These are phyloP conservation scores for Isabelozyma pseudorhagii DNA, from an alignment of 805 yeast species.

Conservation along the genomic window DNA sequence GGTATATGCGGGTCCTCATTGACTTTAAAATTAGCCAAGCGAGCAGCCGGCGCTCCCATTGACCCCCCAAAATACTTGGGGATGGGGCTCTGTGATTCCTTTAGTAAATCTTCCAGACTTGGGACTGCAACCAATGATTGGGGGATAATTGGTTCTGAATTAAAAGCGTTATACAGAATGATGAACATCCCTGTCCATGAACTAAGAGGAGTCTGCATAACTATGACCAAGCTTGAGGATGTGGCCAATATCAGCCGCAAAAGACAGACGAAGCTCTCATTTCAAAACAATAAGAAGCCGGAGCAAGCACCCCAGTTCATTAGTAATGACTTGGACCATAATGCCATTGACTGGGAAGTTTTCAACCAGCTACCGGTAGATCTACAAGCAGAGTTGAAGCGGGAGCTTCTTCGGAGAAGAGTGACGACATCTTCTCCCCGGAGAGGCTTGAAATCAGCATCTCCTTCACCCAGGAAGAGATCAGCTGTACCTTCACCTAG, in stretches of 20 bases:
- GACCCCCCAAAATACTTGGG: constrained; percentile 81
- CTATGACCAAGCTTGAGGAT: constrained; percentile 56
- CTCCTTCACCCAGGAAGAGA: background rate
- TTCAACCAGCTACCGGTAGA: constrained; percentile 63
- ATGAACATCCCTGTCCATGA: constrained; percentile 63
- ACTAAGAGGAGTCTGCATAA: constrained; percentile 75
- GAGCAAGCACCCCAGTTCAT: background rate
- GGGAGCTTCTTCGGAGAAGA: constrained; percentile 48
- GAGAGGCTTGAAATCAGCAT: background rate
- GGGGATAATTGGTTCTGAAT: constrained; percentile 60
- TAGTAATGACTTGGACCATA: constrained; percentile 4
- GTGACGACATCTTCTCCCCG: constrained; percentile 4
- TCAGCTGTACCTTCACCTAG: background rate
- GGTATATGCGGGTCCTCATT: constrained; percentile 53
- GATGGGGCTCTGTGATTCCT: constrained; percentile 72
- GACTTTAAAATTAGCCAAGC: constrained; percentile 60
- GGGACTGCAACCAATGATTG: constrained; percentile 60
- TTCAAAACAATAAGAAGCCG: constrained; percentile 1
- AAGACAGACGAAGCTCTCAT: constrained; percentile 22
- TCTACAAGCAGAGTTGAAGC: constrained; percentile 58
- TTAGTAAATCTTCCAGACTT: constrained; percentile 54
- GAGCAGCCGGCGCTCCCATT: constrained; percentile 66
- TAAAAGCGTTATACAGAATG: constrained; percentile 53
- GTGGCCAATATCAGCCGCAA: constrained; percentile 19
- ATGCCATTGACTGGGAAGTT: constrained; percentile 62